Conservation (phyloP, 352 stramenopile genomes). For the Pythium aristosporum region DNA sequence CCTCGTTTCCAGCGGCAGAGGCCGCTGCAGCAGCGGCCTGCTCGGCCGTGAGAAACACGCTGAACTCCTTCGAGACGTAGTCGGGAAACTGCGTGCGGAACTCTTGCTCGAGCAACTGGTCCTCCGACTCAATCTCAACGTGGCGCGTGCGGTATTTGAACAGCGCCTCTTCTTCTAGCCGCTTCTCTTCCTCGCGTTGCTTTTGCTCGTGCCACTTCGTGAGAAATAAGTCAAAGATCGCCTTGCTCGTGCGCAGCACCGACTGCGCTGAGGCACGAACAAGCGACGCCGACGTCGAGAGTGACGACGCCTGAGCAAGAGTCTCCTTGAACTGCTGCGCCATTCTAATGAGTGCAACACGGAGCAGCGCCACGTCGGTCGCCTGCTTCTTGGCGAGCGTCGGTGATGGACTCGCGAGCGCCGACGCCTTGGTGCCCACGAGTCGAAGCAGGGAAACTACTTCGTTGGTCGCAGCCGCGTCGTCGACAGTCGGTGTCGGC, state of each 20-base stretch:
- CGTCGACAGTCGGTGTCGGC: conserved; percentile 2
- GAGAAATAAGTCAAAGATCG: conserved; percentile 84
- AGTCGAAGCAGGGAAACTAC: conserved; percentile 27
- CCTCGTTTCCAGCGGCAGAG: neutral
- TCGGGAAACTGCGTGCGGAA: conserved; percentile 94
- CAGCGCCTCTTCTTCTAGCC: conserved; percentile 65
- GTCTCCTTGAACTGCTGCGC: conserved; percentile 63
- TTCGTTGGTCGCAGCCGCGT: neutral
- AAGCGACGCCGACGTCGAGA: conserved; percentile 22
- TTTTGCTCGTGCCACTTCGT: conserved; percentile 86
- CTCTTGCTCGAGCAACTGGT: conserved; percentile 83
- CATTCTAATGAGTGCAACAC: conserved; percentile 69
- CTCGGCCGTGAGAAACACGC: conserved; percentile 55
- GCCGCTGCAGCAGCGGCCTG: conserved; percentile 27
- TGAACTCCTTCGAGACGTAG: conserved; percentile 75
- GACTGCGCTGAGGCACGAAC: conserved; percentile 4
- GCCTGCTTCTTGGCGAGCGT: conserved; percentile 42
- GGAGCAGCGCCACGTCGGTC: conserved; percentile 64
- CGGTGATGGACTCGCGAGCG: conserved; percentile 10
- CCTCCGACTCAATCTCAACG: conserved; percentile 79
- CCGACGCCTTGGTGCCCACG: conserved; percentile 20
- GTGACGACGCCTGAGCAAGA: conserved; percentile 21
- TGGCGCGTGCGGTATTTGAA: conserved; percentile 88
- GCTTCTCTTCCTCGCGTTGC: conserved; percentile 69
- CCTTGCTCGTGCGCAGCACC: conserved; percentile 53